Evolutionary conservation across 305 asterid species (phyloP).

Genomic region (Salvia sclarea): DNA sequence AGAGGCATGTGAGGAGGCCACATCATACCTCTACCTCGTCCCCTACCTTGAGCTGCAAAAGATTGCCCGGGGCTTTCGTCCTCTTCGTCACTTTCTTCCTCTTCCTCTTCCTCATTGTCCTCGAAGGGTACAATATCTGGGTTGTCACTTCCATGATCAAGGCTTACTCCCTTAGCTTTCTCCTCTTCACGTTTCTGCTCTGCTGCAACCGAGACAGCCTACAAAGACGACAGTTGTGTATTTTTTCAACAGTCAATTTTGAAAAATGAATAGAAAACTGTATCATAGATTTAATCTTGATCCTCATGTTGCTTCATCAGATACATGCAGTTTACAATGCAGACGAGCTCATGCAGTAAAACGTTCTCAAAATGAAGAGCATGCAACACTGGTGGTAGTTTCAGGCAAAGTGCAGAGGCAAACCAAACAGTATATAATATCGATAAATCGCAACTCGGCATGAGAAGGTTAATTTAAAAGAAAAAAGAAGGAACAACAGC

Average conservation of each 20-base stretch:
- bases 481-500: slow-evolving; percentile 1
- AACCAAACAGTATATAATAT: too few relatives aligned
- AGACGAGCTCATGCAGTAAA: background rate
- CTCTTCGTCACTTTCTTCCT: slow-evolving; percentile 85
- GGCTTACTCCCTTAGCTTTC: slow-evolving; percentile 75
- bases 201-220: slow-evolving; percentile 78
- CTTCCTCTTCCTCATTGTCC: slow-evolving; percentile 86
- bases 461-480: background rate
- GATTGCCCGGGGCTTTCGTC: slow-evolving; percentile 56
- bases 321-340: too few relatives aligned
- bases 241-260: slow-evolving; percentile 17
- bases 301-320: too few relatives aligned
- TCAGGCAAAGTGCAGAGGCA: too few relatives aligned
- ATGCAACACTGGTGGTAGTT: too few relatives aligned
- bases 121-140: slow-evolving; percentile 87
- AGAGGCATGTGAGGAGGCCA: slow-evolving; percentile 86
- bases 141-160: slow-evolving; percentile 62
- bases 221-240: slow-evolving; percentile 22
- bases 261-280: background rate
- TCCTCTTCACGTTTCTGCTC: slow-evolving; percentile 87
- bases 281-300: too few relatives aligned
- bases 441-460: too few relatives aligned
- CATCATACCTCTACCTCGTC: slow-evolving; percentile 84
- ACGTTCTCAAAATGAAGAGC: too few relatives aligned
- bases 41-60: slow-evolving; percentile 68